A percentile compares a stretch with the other conserved stretches of the same genome.
Conservation (phyloP, 2,329 filamentous ascomycete species). For the Fusarium euwallaceae region DNA sequence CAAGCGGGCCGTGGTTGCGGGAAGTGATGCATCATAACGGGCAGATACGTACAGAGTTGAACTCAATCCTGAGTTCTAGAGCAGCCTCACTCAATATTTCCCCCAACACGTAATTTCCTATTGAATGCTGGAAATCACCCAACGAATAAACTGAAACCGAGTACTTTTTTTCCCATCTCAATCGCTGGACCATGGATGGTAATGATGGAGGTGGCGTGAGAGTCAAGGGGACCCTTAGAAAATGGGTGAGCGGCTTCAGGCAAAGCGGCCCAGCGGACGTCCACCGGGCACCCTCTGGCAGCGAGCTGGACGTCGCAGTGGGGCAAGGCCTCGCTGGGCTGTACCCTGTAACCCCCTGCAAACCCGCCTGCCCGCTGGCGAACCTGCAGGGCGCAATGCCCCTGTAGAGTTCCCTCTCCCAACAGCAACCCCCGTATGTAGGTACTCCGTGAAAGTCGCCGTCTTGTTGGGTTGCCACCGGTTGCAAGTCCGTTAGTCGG, state of each 20-base stretch:
- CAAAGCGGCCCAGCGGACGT: slow-evolving; percentile 23
- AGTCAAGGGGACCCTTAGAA: slow-evolving; percentile 8
- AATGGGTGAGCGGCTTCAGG: slow-evolving; percentile 20
- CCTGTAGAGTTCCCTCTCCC: slow-evolving; percentile 15
- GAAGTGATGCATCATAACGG: background rate
- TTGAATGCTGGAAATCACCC: background rate
- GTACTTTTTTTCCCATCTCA: background rate
- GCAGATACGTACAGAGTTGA: background rate
- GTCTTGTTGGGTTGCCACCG: slow-evolving; percentile 6
- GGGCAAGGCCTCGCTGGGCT: background rate
- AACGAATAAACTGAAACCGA: background rate
- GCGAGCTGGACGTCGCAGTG: no score
- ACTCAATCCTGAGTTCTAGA: background rate
- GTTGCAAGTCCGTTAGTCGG: slow-evolving; percentile 22
- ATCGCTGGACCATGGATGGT: background rate
- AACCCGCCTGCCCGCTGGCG: slow-evolving; percentile 10
- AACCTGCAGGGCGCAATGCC: slow-evolving; percentile 14
- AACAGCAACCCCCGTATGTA: background rate
- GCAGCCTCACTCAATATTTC: background rate
- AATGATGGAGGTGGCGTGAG: slow-evolving; percentile 22
- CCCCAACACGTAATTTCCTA: background rate
- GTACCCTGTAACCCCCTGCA: background rate
- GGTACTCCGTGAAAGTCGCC: background rate
- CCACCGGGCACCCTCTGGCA: background rate
- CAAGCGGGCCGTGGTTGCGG: slow-evolving; percentile 1